phyloP scores from a whole-genome alignment of 2,329 filamentous ascomycete species.

The Xylariaceae sp. region DNA sequence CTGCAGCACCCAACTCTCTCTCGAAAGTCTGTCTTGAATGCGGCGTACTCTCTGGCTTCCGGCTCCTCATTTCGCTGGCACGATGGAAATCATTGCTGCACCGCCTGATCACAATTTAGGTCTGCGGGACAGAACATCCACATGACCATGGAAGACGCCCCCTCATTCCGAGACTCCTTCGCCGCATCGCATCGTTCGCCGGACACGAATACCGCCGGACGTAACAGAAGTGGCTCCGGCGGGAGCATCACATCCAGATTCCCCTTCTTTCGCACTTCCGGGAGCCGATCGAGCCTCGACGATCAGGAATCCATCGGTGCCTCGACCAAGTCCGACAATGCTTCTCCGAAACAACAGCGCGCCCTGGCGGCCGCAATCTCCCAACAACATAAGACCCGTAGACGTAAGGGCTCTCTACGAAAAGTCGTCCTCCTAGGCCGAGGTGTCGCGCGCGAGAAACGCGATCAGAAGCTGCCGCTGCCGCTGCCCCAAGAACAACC shows the following conservation, averaged over 20 bases:
- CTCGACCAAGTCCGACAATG: slow-evolving; percentile 6
- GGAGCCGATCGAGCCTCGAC: slow-evolving; percentile 27
- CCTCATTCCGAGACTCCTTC: slow-evolving; percentile 28
- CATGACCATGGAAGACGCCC: slow-evolving; percentile 26
- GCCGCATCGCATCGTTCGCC: slow-evolving; percentile 22
- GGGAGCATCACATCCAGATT: slow-evolving; percentile 63
- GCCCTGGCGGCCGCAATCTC: slow-evolving; percentile 31
- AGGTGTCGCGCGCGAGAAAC: slow-evolving; percentile 56
- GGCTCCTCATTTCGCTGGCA: slow-evolving; percentile 8
- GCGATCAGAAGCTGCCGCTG: slow-evolving; percentile 46
- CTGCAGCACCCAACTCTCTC: no score
- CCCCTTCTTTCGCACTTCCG: slow-evolving; percentile 55
- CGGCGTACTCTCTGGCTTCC: neutral
- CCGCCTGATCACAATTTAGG: slow-evolving; percentile 9
- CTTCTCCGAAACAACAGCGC: slow-evolving; percentile 25
- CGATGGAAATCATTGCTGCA: slow-evolving; percentile 23
- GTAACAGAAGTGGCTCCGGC: slow-evolving; percentile 50
- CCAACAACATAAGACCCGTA: slow-evolving; percentile 52
- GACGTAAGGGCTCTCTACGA: slow-evolving; percentile 75
- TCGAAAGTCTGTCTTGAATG: neutral
- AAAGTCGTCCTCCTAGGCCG: slow-evolving; percentile 81
- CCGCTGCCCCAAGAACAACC: slow-evolving; percentile 39
- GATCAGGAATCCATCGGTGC: slow-evolving; percentile 19
- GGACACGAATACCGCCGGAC: slow-evolving; percentile 31
- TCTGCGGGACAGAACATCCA: slow-evolving; percentile 16